Percentiles rank a stretch among this genome's conserved stretches.
Conservation (phyloP, 1,284 basidiomycete genomes). For the Puccinia horiana region DNA sequence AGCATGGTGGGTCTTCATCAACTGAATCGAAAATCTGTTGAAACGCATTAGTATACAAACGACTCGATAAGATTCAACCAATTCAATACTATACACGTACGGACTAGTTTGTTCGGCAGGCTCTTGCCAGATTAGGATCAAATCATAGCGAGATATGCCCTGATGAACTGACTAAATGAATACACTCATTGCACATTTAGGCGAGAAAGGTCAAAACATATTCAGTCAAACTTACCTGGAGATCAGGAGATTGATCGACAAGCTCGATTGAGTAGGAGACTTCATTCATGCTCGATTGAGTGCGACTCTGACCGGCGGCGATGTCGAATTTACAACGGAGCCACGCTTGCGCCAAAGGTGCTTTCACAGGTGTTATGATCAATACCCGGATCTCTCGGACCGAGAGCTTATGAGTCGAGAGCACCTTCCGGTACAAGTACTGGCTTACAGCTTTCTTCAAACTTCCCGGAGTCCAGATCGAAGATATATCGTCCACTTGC, state of each 20-base stretch:
- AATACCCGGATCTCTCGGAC: slow-evolving; percentile 13
- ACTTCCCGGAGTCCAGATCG: slow-evolving; percentile 38
- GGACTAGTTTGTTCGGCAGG: neutral
- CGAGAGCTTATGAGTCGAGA: neutral
- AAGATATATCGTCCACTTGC: slow-evolving; percentile 17
- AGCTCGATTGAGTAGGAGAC: slow-evolving; percentile 19
- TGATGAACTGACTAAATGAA: neutral
- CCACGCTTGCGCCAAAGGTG: slow-evolving; percentile 19
- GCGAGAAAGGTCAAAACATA: neutral
- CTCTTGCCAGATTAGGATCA: slow-evolving; percentile 34
- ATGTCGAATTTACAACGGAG: slow-evolving; percentile 47
- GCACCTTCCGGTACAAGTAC: slow-evolving; percentile 21
- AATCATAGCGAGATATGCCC: neutral
- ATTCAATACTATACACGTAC: neutral
- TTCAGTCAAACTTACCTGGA: neutral
- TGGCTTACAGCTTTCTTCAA: slow-evolving; percentile 25
- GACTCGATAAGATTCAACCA: neutral
- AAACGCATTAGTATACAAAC: neutral
- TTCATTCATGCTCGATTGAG: slow-evolving; percentile 22
- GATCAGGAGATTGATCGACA: slow-evolving; percentile 1
- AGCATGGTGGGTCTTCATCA: slow-evolving; percentile 3
- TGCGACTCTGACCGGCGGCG: neutral
- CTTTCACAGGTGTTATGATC: slow-evolving; percentile 21
- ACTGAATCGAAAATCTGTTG: slow-evolving; percentile 8
- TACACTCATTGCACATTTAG: neutral